A percentile compares a stretch with the other conserved stretches of the same genome.
Evolutionary conservation across 495 filamentous ascomycete species (phyloP).

Genomic region (Annulohypoxylon stygium): DNA sequence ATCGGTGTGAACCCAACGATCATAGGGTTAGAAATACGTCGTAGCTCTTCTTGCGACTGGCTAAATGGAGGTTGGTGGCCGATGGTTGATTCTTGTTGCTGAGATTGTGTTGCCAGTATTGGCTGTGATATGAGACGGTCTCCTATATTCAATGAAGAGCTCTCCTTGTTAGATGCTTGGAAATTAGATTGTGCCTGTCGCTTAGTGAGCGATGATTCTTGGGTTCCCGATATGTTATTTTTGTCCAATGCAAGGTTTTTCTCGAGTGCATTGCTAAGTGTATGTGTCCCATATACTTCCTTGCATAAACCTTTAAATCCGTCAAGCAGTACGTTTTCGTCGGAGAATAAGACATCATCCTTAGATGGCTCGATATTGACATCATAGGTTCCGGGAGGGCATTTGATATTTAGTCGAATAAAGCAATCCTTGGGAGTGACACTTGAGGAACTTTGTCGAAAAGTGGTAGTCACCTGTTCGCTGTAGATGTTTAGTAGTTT

Average conservation of each 20-base stretch:
- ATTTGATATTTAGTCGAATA: conserved; percentile 78
- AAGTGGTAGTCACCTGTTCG: conserved; percentile 33
- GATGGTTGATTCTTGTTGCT: not conserved
- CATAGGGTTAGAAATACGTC: not conserved
- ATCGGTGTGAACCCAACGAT: conserved; percentile 14
- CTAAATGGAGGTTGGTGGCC: not conserved
- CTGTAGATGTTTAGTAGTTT: conserved; percentile 67
- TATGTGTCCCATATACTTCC: conserved; percentile 58
- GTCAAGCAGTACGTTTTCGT: conserved; percentile 65
- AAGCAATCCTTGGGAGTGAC: conserved; percentile 72
- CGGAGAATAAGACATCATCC: conserved; percentile 84
- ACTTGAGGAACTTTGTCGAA: conserved; percentile 6
- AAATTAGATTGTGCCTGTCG: conserved; percentile 8
- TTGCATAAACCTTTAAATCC: conserved; percentile 69
- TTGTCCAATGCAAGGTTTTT: not conserved
- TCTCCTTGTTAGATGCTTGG: not conserved
- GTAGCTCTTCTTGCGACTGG: not conserved
- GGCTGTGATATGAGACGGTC: not conserved
- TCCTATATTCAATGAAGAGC: not conserved
- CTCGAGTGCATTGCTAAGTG: conserved; percentile 13
- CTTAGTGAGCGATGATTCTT: not conserved
- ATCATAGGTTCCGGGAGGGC: conserved; percentile 81
- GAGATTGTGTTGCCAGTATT: not conserved
- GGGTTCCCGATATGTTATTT: not conserved
- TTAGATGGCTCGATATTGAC: conserved; percentile 92